Evolutionary conservation across 495 filamentous ascomycete genomes (phyloP), one percentile per base, ranked within the genome.

Genomic region (Zalerion maritima): DNA sequence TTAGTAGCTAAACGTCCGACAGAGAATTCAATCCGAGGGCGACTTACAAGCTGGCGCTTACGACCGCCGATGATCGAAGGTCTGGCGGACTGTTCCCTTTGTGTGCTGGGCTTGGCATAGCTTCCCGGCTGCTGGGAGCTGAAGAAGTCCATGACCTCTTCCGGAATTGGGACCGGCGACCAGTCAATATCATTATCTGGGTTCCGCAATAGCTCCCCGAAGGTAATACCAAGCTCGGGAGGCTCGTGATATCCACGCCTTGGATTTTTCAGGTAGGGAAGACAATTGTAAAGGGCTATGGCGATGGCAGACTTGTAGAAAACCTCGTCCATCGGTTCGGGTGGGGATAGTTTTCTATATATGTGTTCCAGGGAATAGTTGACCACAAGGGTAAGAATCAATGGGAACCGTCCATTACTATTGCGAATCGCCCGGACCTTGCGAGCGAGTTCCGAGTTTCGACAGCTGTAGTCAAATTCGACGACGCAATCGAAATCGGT

Each of bases 341-440:
- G 29, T 6, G n/a, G n/a, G n/a, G n/a, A n/a, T n/a, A 62, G 33
- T 14, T 52, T 40, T 31, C 54, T 38, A 20, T 59, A 56, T 12
- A 62, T 41, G 20, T 66, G 61, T 34, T 66, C 59, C n/a, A 64
- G 43, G 3, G 57, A 57, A 32, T 52, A 49, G 4, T 37, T 43
- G n/a, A 37, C 43, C 0, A 59, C 43, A 11, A 64, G 38, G 1
- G 39, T 36, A 17, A 65, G 37, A 3, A 60, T 29, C 9, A 35
- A 13, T 6, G 34, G 13, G 4, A 28, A 10, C 21, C 10, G 14
- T 14, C 18, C 4, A 52, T 20, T 1, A 47, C 47, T 5, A 37
- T 10, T 36, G 24, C 17, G 25, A 11, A 30, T 11, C 11, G 39
- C 34, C 6, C 35, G 30, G n/a, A 40, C 17, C 3, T 25, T 20